A percentile compares a stretch with the other conserved stretches of the same genome.
Evolutionary conservation across 2,329 filamentous ascomycete genomes (phyloP).

Genomic region (Rutstroemia sp.): DNA sequence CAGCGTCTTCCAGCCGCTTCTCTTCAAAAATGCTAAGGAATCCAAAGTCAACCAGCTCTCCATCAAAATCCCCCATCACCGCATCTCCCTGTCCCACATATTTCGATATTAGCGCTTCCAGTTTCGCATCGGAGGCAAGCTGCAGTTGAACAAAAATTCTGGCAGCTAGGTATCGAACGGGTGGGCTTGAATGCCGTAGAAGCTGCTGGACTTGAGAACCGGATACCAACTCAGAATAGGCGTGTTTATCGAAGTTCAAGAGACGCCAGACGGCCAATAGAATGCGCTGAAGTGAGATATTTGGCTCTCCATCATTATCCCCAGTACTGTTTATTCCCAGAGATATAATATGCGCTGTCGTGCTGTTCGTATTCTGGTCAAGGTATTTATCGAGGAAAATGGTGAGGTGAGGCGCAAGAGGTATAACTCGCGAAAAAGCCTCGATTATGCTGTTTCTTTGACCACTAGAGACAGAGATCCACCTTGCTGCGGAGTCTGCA

Average conservation of each 20-base stretch:
- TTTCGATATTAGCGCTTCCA: constrained; percentile 61
- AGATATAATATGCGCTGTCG: constrained; percentile 17
- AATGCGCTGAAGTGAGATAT: constrained; percentile 34
- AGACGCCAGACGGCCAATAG: constrained; percentile 72
- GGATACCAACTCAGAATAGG: constrained; percentile 58
- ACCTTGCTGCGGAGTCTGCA: constrained; percentile 76
- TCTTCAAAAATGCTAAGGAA: constrained; percentile 59
- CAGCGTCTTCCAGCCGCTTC: constrained; percentile 22
- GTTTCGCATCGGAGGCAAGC: constrained; percentile 70
- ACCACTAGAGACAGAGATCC: constrained; percentile 44
- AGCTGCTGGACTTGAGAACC: constrained; percentile 61
- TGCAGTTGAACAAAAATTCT: constrained; percentile 74
- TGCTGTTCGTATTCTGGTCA: constrained; percentile 8
- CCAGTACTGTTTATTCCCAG: constrained; percentile 24
- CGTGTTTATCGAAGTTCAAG: constrained; percentile 64
- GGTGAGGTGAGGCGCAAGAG: constrained; percentile 73
- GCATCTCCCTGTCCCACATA: constrained; percentile 54
- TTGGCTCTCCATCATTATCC: constrained; percentile 30
- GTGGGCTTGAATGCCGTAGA: constrained; percentile 50
- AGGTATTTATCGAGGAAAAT: constrained; percentile 56
- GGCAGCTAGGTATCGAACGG: constrained; percentile 73
- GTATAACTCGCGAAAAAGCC: constrained; percentile 72
- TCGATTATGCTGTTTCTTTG: constrained; percentile 44
- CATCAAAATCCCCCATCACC: constrained; percentile 69
- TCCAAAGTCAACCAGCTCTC: constrained; percentile 65